These are phyloP conservation scores for Medakamo hakoo DNA, from an alignment of 139 green algal species.

Conservation along the genomic window DNA sequence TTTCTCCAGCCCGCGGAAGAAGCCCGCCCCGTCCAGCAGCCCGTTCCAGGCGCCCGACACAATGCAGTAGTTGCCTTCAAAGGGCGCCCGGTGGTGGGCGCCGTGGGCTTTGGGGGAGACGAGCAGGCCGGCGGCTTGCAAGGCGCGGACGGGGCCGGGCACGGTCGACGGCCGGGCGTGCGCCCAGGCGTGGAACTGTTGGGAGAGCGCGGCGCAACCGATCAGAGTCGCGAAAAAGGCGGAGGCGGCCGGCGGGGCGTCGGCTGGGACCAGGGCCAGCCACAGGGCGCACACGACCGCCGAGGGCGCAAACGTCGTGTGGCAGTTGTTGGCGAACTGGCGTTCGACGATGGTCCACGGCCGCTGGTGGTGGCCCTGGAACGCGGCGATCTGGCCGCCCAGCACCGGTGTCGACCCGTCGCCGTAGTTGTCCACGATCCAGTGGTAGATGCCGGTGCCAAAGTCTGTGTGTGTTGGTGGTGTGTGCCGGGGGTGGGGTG, in stretches of 20 bases:
- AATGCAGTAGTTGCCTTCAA: conserved; percentile 95
- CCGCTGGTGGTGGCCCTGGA: conserved; percentile 85
- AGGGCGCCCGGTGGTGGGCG: conserved; percentile 81
- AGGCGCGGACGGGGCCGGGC: conserved; percentile 25
- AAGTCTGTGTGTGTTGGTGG: background rate
- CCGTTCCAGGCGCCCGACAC: conserved; percentile 83
- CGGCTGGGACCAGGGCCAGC: conserved; percentile 13
- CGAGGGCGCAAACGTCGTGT: conserved; percentile 43
- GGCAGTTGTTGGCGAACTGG: conserved; percentile 91
- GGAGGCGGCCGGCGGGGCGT: conserved; percentile 23
- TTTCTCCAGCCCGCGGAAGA: conserved; percentile 43
- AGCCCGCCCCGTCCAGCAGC: conserved; percentile 46
- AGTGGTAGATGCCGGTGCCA: conserved; percentile 15
- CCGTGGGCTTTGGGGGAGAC: conserved; percentile 71
- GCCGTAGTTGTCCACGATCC: conserved; percentile 85
- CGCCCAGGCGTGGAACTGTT: conserved; percentile 94
- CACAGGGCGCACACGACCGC: conserved; percentile 15
- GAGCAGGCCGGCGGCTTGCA: conserved; percentile 58
- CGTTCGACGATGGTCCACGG: conserved; percentile 94
- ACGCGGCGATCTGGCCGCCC: conserved; percentile 81
- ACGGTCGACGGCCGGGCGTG: conserved; percentile 85
- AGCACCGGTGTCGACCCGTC: conserved; percentile 74
- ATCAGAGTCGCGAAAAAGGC: conserved; percentile 56
- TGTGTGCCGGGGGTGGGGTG: too few relatives aligned
- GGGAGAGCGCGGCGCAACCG: conserved; percentile 68